Evolutionary conservation across 1,284 basidiomycete species (phyloP).

Genomic region (Gomphus sp.): DNA sequence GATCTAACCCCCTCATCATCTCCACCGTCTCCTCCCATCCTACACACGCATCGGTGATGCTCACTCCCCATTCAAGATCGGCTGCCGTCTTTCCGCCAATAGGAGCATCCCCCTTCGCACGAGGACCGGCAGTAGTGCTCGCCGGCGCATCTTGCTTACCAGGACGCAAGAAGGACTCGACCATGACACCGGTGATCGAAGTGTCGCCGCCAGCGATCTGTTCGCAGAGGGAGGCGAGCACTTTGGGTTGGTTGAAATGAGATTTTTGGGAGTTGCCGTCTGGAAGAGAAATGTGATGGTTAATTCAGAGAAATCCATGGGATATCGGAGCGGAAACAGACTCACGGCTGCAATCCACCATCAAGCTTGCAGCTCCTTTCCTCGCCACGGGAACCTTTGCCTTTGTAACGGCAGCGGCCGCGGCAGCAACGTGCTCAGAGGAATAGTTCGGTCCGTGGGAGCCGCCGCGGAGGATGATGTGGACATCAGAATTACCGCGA

Average conservation of each 20-base stretch:
- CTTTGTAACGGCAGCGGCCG: slow-evolving; percentile 61
- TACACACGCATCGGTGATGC: slow-evolving; percentile 43
- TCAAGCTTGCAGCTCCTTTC: slow-evolving; percentile 57
- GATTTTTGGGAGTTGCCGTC: too few relatives aligned
- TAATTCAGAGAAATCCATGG: too few relatives aligned
- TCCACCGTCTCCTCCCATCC: slow-evolving; percentile 79
- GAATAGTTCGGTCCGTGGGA: slow-evolving; percentile 48
- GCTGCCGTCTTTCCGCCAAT: slow-evolving; percentile 70
- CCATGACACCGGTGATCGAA: too few relatives aligned
- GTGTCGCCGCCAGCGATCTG: too few relatives aligned
- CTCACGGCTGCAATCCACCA: slow-evolving; percentile 78
- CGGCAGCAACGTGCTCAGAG: slow-evolving; percentile 66
- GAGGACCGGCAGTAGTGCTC: neutral
- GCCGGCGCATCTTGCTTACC: slow-evolving; percentile 26
- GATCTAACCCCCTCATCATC: slow-evolving; percentile 72
- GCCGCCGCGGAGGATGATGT: too few relatives aligned
- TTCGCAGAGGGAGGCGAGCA: too few relatives aligned
- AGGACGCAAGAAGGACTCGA: too few relatives aligned
- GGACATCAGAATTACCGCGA: too few relatives aligned
- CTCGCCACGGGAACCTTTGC: slow-evolving; percentile 34
- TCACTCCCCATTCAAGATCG: slow-evolving; percentile 69
- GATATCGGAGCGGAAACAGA: slow-evolving; percentile 20
- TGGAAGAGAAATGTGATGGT: too few relatives aligned
- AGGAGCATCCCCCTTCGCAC: slow-evolving; percentile 76
- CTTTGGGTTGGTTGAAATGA: too few relatives aligned